These are phyloP conservation scores for Ajuga chamaepitys DNA, from an alignment of 257 asterid species.

Conservation along the genomic window DNA sequence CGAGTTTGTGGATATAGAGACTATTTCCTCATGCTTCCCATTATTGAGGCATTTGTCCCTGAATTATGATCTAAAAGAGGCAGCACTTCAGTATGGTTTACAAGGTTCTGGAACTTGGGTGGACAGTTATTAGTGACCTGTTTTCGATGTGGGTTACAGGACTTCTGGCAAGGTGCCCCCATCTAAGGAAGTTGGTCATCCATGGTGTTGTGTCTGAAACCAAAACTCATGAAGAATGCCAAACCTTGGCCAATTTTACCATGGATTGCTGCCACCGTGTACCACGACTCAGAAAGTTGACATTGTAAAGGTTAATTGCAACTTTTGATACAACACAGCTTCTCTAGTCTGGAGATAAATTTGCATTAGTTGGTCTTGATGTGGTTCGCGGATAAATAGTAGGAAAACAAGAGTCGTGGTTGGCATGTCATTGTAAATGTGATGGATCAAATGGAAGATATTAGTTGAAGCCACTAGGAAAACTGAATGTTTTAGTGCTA, in stretches of 20 bases:
- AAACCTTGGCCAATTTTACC: conserved; percentile 62
- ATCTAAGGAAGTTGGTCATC: conserved; percentile 63
- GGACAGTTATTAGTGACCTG: conserved; percentile 71
- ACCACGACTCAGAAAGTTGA: no score
- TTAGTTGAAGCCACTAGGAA: no score
- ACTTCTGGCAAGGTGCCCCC: conserved; percentile 69
- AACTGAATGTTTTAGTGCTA: no score
- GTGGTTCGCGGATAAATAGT: no score
- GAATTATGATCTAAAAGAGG: conserved; percentile 70
- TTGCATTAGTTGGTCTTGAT: no score
- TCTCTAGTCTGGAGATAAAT: no score
- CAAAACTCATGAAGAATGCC: conserved; percentile 83
- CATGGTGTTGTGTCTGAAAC: conserved; percentile 83
- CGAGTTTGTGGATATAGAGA: conserved; percentile 80
- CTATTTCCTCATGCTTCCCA: conserved; percentile 79
- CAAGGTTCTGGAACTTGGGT: conserved; percentile 89
- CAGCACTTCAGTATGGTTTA: conserved; percentile 62
- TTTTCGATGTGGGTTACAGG: conserved; percentile 76
- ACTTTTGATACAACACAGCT: no score
- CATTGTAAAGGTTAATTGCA: no score
- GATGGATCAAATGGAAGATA: no score
- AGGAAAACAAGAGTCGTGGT: no score
- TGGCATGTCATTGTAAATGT: no score
- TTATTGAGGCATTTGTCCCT: conserved; percentile 58
- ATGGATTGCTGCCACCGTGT: no score